Conservation (phyloP, 257 asterid species). For the Fraxinus excelsior region DNA sequence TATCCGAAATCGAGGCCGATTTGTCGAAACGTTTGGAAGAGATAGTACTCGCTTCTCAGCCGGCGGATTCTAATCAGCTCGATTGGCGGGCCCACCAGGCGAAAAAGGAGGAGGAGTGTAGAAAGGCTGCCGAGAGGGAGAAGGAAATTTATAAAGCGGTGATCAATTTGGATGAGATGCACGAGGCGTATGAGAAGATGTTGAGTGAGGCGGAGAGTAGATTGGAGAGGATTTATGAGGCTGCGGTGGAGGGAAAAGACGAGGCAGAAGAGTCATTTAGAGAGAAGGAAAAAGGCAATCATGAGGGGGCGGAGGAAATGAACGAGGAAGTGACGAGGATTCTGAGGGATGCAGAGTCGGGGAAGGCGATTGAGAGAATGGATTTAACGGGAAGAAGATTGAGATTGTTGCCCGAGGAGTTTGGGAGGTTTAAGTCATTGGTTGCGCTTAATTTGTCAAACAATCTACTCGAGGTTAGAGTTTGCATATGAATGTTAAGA, state of each 20-base stretch:
- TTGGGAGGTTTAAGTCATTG: conserved; percentile 62
- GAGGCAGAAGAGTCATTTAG: conserved; percentile 21
- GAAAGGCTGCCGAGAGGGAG: conserved; percentile 43
- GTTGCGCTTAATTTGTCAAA: conserved; percentile 67
- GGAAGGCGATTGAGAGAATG: conserved; percentile 59
- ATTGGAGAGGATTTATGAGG: conserved; percentile 81
- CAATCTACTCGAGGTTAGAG: conserved; percentile 74
- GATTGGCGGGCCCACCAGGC: conserved; percentile 21
- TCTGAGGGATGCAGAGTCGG: conserved; percentile 64
- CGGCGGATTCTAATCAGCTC: conserved; percentile 22
- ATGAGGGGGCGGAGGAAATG: conserved; percentile 44
- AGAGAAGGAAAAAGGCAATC: conserved; percentile 25
- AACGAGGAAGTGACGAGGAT: conserved; percentile 68
- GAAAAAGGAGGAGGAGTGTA: conserved; percentile 27
- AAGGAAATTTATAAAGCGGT: conserved; percentile 61
- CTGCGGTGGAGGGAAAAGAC: conserved; percentile 66
- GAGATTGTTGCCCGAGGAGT: conserved; percentile 77
- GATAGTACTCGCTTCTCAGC: conserved; percentile 34
- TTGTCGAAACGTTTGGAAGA: conserved; percentile 43
- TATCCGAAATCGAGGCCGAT: conserved; percentile 57
- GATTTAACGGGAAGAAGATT: conserved; percentile 58
- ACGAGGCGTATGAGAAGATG: conserved; percentile 72
- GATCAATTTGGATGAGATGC: conserved; percentile 79
- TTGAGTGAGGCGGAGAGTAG: conserved; percentile 76
- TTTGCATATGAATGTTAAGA: background rate